These are phyloP conservation scores for Coprinellus micaceus DNA, from an alignment of 768 basidiomycete species.

Conservation along the genomic window DNA sequence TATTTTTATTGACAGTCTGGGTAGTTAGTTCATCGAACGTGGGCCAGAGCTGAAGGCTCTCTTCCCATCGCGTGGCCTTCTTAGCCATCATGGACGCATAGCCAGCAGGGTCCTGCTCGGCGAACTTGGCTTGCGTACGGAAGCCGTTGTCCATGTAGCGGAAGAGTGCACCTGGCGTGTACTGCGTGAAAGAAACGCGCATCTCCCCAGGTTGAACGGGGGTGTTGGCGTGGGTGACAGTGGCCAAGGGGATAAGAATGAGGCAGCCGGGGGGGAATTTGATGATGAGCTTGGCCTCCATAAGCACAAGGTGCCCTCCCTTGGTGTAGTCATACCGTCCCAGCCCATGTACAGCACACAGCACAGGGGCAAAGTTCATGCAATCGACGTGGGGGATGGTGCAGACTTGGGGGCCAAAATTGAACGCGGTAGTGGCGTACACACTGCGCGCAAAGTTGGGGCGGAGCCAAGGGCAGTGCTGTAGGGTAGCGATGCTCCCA, in stretches of 20 bases:
- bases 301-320: conserved; percentile 21
- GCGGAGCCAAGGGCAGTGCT: too few relatives aligned
- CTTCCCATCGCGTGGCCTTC: too few relatives aligned
- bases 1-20: too few relatives aligned
- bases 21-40: too few relatives aligned
- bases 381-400: conserved; percentile 21
- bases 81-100: too few relatives aligned
- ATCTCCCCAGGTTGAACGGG: conserved; percentile 15
- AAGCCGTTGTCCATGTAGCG: conserved; percentile 6
- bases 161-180: conserved; percentile 23
- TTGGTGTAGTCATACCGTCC: conserved; percentile 18
- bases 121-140: neutral
- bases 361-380: conserved; percentile 26
- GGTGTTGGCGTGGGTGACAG: conserved; percentile 23
- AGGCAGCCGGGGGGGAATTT: conserved; percentile 14
- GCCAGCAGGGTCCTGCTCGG: too few relatives aligned
- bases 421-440: neutral
- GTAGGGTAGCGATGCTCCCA: too few relatives aligned
- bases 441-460: too few relatives aligned
- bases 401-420: neutral
- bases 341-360: conserved; percentile 22
- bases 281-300: conserved; percentile 19
- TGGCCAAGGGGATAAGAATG: conserved; percentile 28
- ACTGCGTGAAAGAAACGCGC: conserved; percentile 24
- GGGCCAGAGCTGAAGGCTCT: too few relatives aligned